These are phyloP conservation scores for Adansonia grandidieri DNA, from an alignment of 441 rosid genomes.

Conservation along the genomic window DNA sequence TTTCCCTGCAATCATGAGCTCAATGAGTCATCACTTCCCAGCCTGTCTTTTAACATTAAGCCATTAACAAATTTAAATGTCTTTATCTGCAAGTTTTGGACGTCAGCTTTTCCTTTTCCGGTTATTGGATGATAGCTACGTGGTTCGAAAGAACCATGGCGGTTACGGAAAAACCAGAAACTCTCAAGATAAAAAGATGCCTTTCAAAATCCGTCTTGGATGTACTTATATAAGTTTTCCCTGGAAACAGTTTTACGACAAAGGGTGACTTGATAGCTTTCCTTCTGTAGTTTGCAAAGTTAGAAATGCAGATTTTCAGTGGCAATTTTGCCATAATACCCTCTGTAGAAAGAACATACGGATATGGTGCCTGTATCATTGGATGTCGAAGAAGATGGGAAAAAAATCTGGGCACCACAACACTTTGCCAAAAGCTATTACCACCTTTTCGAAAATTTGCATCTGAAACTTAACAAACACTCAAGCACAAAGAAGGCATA, in stretches of 20 bases:
- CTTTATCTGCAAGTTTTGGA: background rate
- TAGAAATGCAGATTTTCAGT: too few species aligned
- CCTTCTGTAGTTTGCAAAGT: background rate
- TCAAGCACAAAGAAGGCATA: background rate
- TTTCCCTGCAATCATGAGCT: slow-evolving; percentile 13
- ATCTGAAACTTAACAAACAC: background rate
- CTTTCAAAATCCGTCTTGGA: background rate
- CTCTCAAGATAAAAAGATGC: background rate
- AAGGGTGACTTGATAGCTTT: background rate
- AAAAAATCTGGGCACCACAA: background rate
- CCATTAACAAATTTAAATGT: background rate
- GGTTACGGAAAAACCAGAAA: background rate
- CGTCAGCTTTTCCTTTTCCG: background rate
- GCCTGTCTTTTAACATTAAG: slow-evolving; percentile 8
- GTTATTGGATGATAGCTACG: background rate
- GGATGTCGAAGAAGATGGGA: slow-evolving; percentile 18
- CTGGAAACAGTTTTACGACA: too few species aligned
- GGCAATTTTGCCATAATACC: background rate
- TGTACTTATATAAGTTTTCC: too few species aligned
- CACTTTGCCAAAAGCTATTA: background rate
- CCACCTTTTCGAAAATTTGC: background rate
- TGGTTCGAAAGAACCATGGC: background rate
- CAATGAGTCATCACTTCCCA: slow-evolving; percentile 17
- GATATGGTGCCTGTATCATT: slow-evolving; percentile 2
- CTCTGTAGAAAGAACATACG: slow-evolving; percentile 6